Percentiles rank a stretch among this genome's conserved stretches.
Evolutionary conservation across 2,329 filamentous ascomycete species (phyloP).

Genomic region (Exophiala spinifera): DNA sequence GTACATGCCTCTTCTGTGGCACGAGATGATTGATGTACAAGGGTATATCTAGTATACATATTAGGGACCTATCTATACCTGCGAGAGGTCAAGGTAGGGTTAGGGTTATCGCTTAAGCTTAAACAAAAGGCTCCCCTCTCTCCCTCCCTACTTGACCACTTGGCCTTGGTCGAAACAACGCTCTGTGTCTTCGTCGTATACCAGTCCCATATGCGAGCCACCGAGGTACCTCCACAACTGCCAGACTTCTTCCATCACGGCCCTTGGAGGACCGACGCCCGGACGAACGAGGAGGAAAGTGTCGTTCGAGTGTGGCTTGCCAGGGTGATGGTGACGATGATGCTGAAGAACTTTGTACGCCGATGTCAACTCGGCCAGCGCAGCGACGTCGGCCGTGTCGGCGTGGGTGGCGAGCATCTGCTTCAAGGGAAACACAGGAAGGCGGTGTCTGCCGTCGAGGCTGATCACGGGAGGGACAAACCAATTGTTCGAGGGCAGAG

Average conservation of each 20-base stretch:
- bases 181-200: neutral
- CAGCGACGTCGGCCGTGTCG: neutral
- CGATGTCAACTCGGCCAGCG: neutral
- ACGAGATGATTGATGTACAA: too few relatives aligned
- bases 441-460: conserved; percentile 14
- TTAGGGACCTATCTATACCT: too few relatives aligned
- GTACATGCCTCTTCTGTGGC: too few relatives aligned
- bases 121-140: too few relatives aligned
- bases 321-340: neutral
- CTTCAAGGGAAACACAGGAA: conserved; percentile 25
- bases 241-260: conserved; percentile 25
- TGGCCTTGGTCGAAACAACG: neutral
- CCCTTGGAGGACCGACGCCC: conserved; percentile 2
- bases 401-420: conserved; percentile 9
- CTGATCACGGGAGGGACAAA: conserved; percentile 24
- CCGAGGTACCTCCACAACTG: conserved; percentile 28
- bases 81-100: too few relatives aligned
- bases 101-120: too few relatives aligned
- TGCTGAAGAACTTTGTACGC: neutral
- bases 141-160: neutral
- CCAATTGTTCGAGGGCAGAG: conserved; percentile 7
- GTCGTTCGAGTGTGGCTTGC: neutral
- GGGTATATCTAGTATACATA: too few relatives aligned
- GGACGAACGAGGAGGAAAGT: conserved; percentile 22
- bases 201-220: conserved; percentile 10